These are phyloP conservation scores for Diaporthe caulivora DNA, from an alignment of 2,329 filamentous ascomycete genomes.

Conservation along the genomic window DNA sequence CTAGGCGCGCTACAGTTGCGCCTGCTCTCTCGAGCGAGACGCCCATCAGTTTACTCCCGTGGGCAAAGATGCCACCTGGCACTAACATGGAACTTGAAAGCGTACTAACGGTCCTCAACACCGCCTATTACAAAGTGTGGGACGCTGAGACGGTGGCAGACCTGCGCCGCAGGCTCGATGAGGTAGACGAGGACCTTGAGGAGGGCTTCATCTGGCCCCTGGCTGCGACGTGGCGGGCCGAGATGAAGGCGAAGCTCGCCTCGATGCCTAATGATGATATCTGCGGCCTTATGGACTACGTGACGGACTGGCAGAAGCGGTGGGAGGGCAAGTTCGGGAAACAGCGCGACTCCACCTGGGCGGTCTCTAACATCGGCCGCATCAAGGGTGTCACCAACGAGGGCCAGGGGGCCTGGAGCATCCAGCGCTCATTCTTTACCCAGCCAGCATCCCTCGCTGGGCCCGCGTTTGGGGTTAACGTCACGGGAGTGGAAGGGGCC, in stretches of 20 bases:
- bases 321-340: slow-evolving; percentile 57
- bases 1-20: slow-evolving; percentile 47
- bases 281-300: slow-evolving; percentile 54
- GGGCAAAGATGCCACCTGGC: slow-evolving; percentile 44
- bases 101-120: slow-evolving; percentile 56
- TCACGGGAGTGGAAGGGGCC: slow-evolving; percentile 58
- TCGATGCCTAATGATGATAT: slow-evolving; percentile 58
- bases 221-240: slow-evolving; percentile 51
- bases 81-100: slow-evolving; percentile 47
- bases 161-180: slow-evolving; percentile 41
- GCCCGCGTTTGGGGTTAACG: slow-evolving; percentile 58
- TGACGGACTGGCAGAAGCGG: slow-evolving; percentile 58
- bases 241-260: slow-evolving; percentile 50
- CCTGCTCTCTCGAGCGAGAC: slow-evolving; percentile 54
- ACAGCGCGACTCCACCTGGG: slow-evolving; percentile 59
- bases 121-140: slow-evolving; percentile 50
- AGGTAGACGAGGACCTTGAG: slow-evolving; percentile 38
- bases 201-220: slow-evolving; percentile 56
- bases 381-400: slow-evolving; percentile 44
- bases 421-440: slow-evolving; percentile 62
- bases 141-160: slow-evolving; percentile 42
- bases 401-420: slow-evolving; percentile 47
- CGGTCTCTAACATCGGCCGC: slow-evolving; percentile 66
- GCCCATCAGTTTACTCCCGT: slow-evolving; percentile 59
- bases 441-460: slow-evolving; percentile 61